Percentiles rank a stretch among this genome's conserved stretches.
Conservation (phyloP, 2,329 filamentous ascomycete genomes). For the Phyllosticta paracitricarpa region DNA sequence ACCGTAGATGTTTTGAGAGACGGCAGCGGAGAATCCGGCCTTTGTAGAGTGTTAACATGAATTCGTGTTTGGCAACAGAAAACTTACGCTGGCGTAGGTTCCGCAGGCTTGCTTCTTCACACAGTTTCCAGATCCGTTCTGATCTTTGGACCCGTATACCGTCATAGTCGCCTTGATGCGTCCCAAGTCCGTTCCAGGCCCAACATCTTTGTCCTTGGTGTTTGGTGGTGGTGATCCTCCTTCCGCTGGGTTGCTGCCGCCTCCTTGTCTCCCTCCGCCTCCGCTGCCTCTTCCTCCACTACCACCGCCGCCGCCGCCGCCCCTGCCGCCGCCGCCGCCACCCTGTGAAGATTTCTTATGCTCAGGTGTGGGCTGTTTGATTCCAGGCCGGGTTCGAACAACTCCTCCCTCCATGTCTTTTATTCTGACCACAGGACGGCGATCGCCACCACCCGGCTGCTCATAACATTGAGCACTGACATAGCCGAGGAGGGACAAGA, state of each 20-base stretch:
- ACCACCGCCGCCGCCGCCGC: background rate
- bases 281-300: background rate
- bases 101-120: slow-evolving; percentile 12
- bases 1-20: slow-evolving; percentile 31
- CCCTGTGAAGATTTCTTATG: background rate
- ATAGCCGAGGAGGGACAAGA: background rate
- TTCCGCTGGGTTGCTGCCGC: background rate
- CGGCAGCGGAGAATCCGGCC: slow-evolving; percentile 21
- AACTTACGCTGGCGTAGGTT: slow-evolving; percentile 12
- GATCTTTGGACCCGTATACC: slow-evolving; percentile 13
- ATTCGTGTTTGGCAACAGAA: background rate
- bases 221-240: background rate
- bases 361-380: background rate
- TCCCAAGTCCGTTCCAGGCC: background rate
- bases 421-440: background rate
- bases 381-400: background rate
- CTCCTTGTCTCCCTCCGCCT: background rate
- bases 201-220: background rate
- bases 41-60: background rate
- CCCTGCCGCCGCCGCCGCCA: background rate
- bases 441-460: background rate
- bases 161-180: slow-evolving; percentile 11
- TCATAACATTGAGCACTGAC: background rate
- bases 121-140: slow-evolving; percentile 12
- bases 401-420: background rate